Evolutionary conservation across 768 basidiomycete species (phyloP), one percentile per base, ranked within the genome.

Genomic region (Collybia sordida): DNA sequence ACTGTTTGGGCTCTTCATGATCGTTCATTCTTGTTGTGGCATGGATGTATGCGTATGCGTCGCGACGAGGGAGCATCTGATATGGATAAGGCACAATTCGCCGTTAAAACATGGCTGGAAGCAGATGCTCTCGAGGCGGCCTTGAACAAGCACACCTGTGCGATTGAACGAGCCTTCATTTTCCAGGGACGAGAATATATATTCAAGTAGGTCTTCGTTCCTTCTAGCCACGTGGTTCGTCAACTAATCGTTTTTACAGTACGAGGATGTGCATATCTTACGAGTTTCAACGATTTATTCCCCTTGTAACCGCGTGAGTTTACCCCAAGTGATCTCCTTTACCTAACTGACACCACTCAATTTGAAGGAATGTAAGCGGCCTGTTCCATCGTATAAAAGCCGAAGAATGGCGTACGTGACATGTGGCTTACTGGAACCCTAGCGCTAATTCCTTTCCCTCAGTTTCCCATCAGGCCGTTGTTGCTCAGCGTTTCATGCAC

Each of bases 1-100:
- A 83, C 83, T 4, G 72, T 90, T 18, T 90, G 85, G 87, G 86
- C 85, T n/a, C 68, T 90, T 45, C 80, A 85, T 59, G 80, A 85
- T 57, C 81, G 86, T 40, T 73, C 79, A 6, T 83, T 85, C 68
- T 68, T 90, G 18, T 68, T 90, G 28, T 91, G 88, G 87, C 81
- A 86, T 63, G 77, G 77, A 18, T 91, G 88, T 58, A 70, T 85
- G 47, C 80, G 79, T 43, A 81, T 85, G 73, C 80, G 81, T 14
- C 73, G 75, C 45, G 60, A 73, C 35, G 51, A 50, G 11, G 52
- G 53, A 11, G 68, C 72, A 23, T 63, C 71, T 23, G 78, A 84
- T 40, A 59, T 65, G 3, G 78, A 82, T 28, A 82, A 81, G 59
- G 78, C 80, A 12, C 73, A 78, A 27, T 90, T 86, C 60, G 86